Conservation (phyloP, 2,329 filamentous ascomycete genomes). For the Curvularia sp. region DNA sequence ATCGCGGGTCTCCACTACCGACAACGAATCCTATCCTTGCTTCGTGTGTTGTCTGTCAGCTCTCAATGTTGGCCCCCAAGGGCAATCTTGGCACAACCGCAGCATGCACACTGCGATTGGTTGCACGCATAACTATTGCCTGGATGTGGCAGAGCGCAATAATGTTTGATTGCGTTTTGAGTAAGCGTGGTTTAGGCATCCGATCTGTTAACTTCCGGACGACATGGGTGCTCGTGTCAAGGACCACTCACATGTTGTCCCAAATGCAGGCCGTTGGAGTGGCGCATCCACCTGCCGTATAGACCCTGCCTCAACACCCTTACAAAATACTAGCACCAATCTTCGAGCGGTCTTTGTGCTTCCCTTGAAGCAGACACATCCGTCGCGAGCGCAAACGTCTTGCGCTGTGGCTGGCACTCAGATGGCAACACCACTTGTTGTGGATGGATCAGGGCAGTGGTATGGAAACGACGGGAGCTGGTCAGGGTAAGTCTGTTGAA, state of each 20-base stretch:
- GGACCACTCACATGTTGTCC: background rate
- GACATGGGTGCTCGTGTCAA: background rate
- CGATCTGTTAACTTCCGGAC: background rate
- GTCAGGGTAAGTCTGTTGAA: background rate
- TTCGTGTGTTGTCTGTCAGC: background rate
- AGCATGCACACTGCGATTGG: background rate
- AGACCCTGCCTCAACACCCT: background rate
- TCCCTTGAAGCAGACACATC: background rate
- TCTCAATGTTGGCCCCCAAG: slow-evolving; percentile 4
- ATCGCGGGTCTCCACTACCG: background rate
- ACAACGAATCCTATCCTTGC: background rate
- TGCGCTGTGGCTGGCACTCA: background rate
- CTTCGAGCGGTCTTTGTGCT: background rate
- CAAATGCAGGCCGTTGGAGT: background rate
- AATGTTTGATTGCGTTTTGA: background rate
- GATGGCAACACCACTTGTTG: background rate
- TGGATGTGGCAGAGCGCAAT: background rate
- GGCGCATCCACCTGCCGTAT: background rate
- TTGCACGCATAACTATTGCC: background rate
- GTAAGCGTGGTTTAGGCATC: background rate
- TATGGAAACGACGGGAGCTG: slow-evolving; percentile 8
- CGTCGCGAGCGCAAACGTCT: background rate
- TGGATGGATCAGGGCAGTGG: background rate
- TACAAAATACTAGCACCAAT: background rate
- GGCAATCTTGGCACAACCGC: background rate